Evolutionary conservation across 768 basidiomycete species (phyloP).

Genomic region (Termitomyces sp.): DNA sequence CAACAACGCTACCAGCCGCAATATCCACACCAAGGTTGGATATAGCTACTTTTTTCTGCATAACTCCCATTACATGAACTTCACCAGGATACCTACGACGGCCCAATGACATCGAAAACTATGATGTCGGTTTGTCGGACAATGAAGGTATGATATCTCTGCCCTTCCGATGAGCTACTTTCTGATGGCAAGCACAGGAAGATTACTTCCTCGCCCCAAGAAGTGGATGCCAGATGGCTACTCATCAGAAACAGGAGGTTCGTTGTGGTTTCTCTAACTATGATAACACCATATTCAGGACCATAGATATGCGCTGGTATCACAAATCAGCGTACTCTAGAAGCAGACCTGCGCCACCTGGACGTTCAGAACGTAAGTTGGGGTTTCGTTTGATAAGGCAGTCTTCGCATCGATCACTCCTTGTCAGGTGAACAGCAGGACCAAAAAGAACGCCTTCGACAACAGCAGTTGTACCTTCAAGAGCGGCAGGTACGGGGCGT

Average conservation of each 20-base stretch:
- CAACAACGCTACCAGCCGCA: background rate
- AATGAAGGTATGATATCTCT: background rate
- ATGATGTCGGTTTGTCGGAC: background rate
- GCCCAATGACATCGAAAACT: background rate
- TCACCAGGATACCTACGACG: background rate
- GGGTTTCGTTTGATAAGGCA: background rate
- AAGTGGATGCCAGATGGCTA: conserved; percentile 1
- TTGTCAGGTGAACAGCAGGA: background rate
- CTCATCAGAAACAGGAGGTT: conserved; percentile 6
- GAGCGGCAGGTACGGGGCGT: background rate
- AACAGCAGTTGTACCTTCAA: background rate
- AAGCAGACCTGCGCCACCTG: background rate
- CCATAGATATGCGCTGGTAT: background rate
- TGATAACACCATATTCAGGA: background rate
- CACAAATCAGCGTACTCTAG: background rate
- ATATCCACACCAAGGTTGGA: background rate
- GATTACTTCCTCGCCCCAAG: background rate
- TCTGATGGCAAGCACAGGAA: background rate
- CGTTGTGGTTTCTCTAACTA: background rate
- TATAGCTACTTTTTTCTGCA: background rate
- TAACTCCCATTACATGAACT: background rate
- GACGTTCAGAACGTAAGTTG: background rate
- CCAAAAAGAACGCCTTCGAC: background rate
- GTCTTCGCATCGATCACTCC: background rate
- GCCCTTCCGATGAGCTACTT: background rate